A percentile compares a stretch with the other conserved stretches of the same genome.
Conservation (phyloP, 2,329 filamentous ascomycete species). For the Teratosphaeria destructans region DNA sequence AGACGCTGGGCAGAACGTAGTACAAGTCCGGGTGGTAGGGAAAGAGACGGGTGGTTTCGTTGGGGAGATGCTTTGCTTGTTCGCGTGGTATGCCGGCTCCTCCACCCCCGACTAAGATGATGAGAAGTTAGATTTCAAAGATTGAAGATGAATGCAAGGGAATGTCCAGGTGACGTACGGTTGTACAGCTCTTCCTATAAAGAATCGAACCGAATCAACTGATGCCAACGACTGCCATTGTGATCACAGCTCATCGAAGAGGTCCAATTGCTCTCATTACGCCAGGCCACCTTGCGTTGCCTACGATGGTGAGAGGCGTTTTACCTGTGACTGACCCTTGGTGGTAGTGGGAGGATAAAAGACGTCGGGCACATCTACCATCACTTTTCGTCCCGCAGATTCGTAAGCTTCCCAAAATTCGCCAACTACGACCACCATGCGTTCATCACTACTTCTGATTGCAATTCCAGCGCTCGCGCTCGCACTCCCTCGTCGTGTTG, state of each 20-base stretch:
- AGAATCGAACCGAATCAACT: too few relatives aligned
- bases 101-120: not conserved
- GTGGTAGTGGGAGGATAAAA: not conserved
- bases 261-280: too few relatives aligned
- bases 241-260: too few relatives aligned
- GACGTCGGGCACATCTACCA: not conserved
- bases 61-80: not conserved
- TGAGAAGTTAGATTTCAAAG: not conserved
- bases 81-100: not conserved
- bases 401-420: not conserved
- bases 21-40: not conserved
- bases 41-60: not conserved
- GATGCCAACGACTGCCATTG: too few relatives aligned
- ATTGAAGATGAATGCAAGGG: not conserved
- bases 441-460: not conserved
- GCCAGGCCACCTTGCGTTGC: too few relatives aligned
- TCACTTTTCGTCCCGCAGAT: not conserved
- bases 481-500: not conserved
- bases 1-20: not conserved
- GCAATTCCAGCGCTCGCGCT: not conserved
- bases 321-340: not conserved
- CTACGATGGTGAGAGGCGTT: too few relatives aligned
- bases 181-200: not conserved
- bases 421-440: not conserved
- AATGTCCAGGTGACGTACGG: not conserved